A percentile compares a stretch with the other conserved stretches of the same genome.
phyloP scores from a whole-genome alignment of 164 flowering plant species.

The Vitis riparia region DNA sequence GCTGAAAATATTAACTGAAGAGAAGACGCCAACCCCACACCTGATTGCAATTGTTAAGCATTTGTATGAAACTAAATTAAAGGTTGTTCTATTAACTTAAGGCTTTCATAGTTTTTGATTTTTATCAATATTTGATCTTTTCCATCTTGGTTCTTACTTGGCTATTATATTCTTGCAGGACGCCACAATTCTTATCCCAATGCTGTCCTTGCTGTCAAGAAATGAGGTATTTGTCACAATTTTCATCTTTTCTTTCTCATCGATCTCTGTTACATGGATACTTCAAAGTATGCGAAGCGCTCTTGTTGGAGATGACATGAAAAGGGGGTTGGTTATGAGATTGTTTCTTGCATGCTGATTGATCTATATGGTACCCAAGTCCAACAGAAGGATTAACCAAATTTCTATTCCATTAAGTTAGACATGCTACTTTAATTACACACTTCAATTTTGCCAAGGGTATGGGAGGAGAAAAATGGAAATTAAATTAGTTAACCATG shows the following conservation, averaged over 20 bases:
- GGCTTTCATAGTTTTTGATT: not conserved
- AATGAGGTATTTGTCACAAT: constrained; percentile 56
- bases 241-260: not conserved
- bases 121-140: constrained; percentile 1
- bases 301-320: no score
- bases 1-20: constrained; percentile 78
- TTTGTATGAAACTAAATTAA: constrained; percentile 86
- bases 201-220: constrained; percentile 84
- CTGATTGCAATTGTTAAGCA: constrained; percentile 80
- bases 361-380: no score
- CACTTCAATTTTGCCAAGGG: no score
- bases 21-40: constrained; percentile 68
- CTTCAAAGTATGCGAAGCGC: no score
- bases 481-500: no score
- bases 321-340: no score
- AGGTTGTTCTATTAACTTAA: constrained; percentile 47
- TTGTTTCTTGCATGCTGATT: no score
- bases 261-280: not conserved
- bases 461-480: no score
- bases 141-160: constrained; percentile 5
- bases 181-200: constrained; percentile 88
- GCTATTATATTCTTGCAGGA: constrained; percentile 59
- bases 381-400: no score
- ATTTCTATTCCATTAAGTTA: no score
- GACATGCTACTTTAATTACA: no score